These are phyloP conservation scores for Mycena maculata DNA, from an alignment of 768 basidiomycete species.

Conservation along the genomic window DNA sequence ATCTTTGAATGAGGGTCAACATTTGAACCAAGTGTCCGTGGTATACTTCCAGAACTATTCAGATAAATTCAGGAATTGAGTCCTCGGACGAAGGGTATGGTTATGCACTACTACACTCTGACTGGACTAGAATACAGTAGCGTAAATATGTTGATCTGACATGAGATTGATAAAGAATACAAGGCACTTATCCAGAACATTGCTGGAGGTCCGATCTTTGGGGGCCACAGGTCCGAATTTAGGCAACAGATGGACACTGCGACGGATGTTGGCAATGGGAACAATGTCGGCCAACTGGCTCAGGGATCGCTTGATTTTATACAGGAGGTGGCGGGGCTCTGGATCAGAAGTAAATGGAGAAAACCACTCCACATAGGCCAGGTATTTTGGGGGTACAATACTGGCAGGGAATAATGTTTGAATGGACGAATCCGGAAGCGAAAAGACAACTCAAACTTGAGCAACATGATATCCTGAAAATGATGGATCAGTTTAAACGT, in stretches of 20 bases:
- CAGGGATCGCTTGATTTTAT: conserved; percentile 32
- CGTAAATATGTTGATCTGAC: too few species aligned
- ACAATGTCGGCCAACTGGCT: conserved; percentile 39
- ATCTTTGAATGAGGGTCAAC: too few species aligned
- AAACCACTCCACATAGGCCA: conserved; percentile 45
- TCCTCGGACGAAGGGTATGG: too few species aligned
- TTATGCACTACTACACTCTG: too few species aligned
- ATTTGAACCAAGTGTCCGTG: too few species aligned
- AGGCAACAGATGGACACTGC: too few species aligned
- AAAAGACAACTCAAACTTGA: conserved; percentile 26
- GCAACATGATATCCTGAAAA: conserved; percentile 44
- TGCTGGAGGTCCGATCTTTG: neutral
- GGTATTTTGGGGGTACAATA: conserved; percentile 18
- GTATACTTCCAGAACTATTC: too few species aligned
- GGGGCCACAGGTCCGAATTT: conserved; percentile 15
- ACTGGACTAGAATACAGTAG: too few species aligned
- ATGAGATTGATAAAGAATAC: conserved; percentile 4
- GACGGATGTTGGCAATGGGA: conserved; percentile 39
- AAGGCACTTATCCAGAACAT: neutral
- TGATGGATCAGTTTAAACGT: neutral
- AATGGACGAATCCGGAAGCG: neutral
- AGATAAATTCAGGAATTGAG: too few species aligned
- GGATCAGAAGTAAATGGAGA: conserved; percentile 30
- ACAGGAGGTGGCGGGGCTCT: conserved; percentile 34
- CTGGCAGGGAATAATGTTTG: neutral